Evolutionary conservation across 495 filamentous ascomycete genomes (phyloP), one percentile per base, ranked within the genome.

Genomic region (Endocarpon pusillum): DNA sequence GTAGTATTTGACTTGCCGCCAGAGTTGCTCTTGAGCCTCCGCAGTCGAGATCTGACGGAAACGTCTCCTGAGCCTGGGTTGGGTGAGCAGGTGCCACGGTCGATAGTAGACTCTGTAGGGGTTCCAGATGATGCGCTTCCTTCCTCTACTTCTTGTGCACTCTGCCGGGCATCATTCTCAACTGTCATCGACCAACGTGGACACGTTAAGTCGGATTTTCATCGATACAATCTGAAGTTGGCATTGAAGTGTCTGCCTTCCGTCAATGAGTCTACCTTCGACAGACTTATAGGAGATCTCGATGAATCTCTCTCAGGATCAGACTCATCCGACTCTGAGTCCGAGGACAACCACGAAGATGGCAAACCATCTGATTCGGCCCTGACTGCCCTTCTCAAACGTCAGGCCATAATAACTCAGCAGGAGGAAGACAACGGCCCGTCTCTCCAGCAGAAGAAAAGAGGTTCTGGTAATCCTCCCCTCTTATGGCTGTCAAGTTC

Each of bases 281-380:
- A 81, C 44, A 79, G 75, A 47, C 67, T 94, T 9, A 59, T 94
- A 8, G 82, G 73, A 12, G 71, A 83, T 22, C 61, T 92, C 14
- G 74, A 92, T 38, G 84, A 94, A 51, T 93, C 87, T 39, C 75
- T 96, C 38, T 96, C 87, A 4, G 87, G 86, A 1, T 89, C 69
- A 1, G 73, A 75, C 34, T 64, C 66, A 0, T 69, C 67, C 4
- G 60, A 65, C 22, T 59, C 58, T 2, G 58, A 60, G 2, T 71
- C 71, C 4, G 65, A 69, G 7, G 67, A 69, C 1, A 69, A 64
- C 12, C 53, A 57, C 6, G 65, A 66, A 3, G 55, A 38, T 4
- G 42, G 62, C 9, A 71, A 79, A 33, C 58, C 58, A 8, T 49
- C 62, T 38, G 73, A 76, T 4, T 70, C 69, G 2, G 77, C 69